Evolutionary conservation across 2,329 filamentous ascomycete species (phyloP), one percentile per base, ranked within the genome.

Genomic region (Fusarium mexicanum): DNA sequence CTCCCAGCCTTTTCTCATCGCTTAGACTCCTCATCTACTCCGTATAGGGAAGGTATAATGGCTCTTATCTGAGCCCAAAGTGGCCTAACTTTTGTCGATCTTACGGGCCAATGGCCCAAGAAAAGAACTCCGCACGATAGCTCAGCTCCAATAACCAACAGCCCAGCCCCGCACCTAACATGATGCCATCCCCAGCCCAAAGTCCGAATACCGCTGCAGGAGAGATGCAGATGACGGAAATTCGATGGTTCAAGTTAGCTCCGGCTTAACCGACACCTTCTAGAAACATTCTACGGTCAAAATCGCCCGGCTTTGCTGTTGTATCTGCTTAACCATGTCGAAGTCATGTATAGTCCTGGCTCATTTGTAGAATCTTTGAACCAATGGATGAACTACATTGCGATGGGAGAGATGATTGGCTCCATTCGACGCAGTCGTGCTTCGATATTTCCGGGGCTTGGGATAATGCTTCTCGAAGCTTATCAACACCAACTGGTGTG

Each of bases 371-470:
- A 35, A 33, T 33, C 17, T 24, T 12, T 46, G n/a, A 29, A 22
- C 24, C 31, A n/a, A 38, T 16, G 18, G 6, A 31, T 31, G 33
- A 38, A 29, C 31, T 38, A 29, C 24, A 38, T 29, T 6, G 24
- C 11, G 14, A 14, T 35, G n/a, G 2, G 10, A 47, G 4, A 46
- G 18, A n/a, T n/a, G 18, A 31, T 55, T 38, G 11, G 20, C 3
- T 55, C 17, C 2, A 3, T n/a, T 33, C 16, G 14, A 22, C 1
- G 11, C 6, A 1, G 4, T 11, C 8, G 6, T 31, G 53, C 29
- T 44, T 43, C 38, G 14, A 44, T 20, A 24, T 20, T 6, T 44
- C 26, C 54, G 37, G 8, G 29, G 11, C 2, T 24, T 10, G 3
- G 5, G 22, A 33, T 33, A 20, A 33, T 31, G 17, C 38, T 24